Evolutionary conservation across 2,329 filamentous ascomycete species (phyloP).

Genomic region (Pseudogymnoascus sp.): DNA sequence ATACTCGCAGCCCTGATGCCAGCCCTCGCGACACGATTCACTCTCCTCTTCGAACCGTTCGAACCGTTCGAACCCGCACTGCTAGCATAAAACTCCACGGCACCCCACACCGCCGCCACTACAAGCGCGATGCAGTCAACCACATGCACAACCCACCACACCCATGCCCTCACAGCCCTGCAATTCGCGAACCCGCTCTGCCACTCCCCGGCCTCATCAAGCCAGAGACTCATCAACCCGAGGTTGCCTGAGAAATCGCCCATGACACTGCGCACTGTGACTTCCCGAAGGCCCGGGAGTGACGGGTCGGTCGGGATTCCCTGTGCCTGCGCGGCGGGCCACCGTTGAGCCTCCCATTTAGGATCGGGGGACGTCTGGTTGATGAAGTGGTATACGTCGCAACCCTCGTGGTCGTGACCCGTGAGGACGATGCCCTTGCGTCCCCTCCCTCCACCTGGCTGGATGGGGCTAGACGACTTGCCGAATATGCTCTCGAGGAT

Average conservation of each 20-base stretch:
- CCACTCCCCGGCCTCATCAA: constrained; percentile 52
- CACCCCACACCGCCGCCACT: not conserved
- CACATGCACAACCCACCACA: constrained; percentile 90
- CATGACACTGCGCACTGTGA: constrained; percentile 98
- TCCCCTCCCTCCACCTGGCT: constrained; percentile 56
- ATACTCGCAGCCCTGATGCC: not conserved
- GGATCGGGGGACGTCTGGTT: constrained; percentile 46
- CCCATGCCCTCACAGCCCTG: constrained; percentile 74
- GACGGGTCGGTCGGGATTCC: constrained; percentile 38
- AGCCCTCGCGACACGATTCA: not conserved
- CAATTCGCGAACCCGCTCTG: constrained; percentile 74
- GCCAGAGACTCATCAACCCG: constrained; percentile 71
- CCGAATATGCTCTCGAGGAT: constrained; percentile 83
- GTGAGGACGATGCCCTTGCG: constrained; percentile 76
- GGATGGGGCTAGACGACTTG: constrained; percentile 57
- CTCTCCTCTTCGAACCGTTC: not conserved
- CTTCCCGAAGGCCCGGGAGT: constrained; percentile 68
- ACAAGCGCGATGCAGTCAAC: constrained; percentile 45
- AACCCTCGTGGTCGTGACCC: constrained; percentile 92
- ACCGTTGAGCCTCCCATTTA: constrained; percentile 32
- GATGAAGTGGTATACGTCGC: constrained; percentile 80
- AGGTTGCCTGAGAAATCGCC: constrained; percentile 90
- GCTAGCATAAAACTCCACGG: not conserved
- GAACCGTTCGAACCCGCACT: not conserved
- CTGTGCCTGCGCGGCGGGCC: constrained; percentile 39